phyloP scores from a whole-genome alignment of 1,139 yeast species.

The Tardiomyces digboiensis region DNA sequence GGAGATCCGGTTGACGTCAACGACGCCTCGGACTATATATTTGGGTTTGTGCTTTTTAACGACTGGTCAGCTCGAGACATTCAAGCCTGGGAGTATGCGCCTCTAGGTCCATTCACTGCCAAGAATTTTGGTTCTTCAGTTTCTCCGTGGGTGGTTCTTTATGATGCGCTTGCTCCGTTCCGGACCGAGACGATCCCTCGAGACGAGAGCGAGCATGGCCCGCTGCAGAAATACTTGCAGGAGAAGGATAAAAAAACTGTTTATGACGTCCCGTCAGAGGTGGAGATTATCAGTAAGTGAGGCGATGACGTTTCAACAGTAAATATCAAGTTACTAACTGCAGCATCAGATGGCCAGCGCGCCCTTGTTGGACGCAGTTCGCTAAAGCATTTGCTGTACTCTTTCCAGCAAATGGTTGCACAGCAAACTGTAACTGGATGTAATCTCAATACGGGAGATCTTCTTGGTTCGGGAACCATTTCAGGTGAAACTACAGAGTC shows the following conservation, averaged over 20 bases:
- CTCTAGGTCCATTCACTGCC: conserved; percentile 20
- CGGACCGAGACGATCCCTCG: conserved; percentile 6
- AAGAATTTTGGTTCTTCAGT: conserved; percentile 20
- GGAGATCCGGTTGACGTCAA: conserved; percentile 13
- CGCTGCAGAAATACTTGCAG: conserved; percentile 12
- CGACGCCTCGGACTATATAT: conserved; percentile 17
- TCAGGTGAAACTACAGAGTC: conserved; percentile 9
- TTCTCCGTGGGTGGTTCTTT: conserved; percentile 19
- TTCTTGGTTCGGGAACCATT: conserved; percentile 21
- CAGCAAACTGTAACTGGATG: conserved; percentile 22
- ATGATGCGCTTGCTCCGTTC: conserved; percentile 17
- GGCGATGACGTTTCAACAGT: no score
- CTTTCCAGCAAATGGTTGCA: conserved; percentile 21
- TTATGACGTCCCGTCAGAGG: conserved; percentile 12
- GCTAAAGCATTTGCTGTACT: conserved; percentile 13
- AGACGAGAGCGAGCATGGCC: conserved; percentile 8
- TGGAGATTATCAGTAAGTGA: conserved; percentile 5
- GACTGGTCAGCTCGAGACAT: conserved; percentile 22
- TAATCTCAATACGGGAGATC: conserved; percentile 17
- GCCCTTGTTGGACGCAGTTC: not conserved
- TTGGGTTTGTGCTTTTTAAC: conserved; percentile 20
- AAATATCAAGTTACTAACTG: not conserved
- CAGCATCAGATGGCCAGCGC: not conserved
- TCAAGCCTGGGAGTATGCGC: conserved; percentile 22
- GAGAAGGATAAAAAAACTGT: conserved; percentile 11